Evolutionary conservation across 495 filamentous ascomycete species (phyloP).

Genomic region (Cetradonia linearis): DNA sequence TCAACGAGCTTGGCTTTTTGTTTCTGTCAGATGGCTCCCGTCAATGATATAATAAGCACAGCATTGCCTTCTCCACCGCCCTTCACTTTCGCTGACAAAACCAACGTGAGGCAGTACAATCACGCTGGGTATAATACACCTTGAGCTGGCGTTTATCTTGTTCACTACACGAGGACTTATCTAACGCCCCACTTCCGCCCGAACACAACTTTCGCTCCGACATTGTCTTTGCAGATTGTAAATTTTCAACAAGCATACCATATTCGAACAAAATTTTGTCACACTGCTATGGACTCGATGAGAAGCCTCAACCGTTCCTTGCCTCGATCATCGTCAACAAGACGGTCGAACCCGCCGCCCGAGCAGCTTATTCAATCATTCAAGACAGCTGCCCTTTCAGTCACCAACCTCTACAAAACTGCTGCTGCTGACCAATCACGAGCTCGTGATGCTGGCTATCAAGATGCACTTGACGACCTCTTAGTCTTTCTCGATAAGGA

Average conservation of each 20-base stretch:
- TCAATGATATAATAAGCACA: not conserved
- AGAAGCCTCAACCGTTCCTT: slow-evolving; percentile 60
- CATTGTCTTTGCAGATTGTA: not conserved
- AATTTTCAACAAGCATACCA: too few species aligned
- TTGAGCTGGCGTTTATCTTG: not conserved
- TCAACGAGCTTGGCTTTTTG: not conserved
- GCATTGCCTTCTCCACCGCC: not conserved
- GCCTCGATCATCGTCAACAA: slow-evolving; percentile 35
- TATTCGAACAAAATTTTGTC: not conserved
- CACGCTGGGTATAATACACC: not conserved
- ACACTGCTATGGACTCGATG: slow-evolving; percentile 59
- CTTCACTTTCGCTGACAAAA: not conserved
- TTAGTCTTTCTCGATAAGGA: slow-evolving; percentile 73
- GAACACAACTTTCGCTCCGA: not conserved
- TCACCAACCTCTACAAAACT: slow-evolving; percentile 92
- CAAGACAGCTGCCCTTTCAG: slow-evolving; percentile 82
- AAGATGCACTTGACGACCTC: slow-evolving; percentile 87
- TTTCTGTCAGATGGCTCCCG: slow-evolving; percentile 5
- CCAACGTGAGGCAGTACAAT: not conserved
- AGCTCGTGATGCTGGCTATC: slow-evolving; percentile 70
- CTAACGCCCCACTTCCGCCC: slow-evolving; percentile 1
- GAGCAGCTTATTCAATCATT: slow-evolving; percentile 83
- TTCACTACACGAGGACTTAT: not conserved
- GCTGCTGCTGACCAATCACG: slow-evolving; percentile 67
- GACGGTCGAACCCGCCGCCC: slow-evolving; percentile 48